Percentiles rank a stretch among this genome's conserved stretches.
These are phyloP conservation scores for Hordeum pubiflorum DNA, from an alignment of 202 grass and related monocot species.

Conservation along the genomic window DNA sequence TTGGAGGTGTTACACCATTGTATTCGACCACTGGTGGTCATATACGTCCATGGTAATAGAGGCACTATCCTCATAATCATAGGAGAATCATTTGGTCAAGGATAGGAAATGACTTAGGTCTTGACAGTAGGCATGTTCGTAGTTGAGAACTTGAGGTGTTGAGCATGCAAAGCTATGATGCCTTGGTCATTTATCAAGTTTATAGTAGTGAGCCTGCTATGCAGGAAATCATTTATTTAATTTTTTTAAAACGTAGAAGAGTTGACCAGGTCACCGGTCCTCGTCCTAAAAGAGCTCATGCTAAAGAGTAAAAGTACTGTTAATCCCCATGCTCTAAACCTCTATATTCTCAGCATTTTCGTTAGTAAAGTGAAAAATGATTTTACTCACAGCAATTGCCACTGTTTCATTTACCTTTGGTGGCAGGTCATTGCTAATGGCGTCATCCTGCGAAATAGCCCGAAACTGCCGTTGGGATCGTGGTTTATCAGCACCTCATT, in stretches of 20 bases:
- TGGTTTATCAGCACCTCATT: not conserved
- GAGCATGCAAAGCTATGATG: not conserved
- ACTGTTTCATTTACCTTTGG: slow-evolving; percentile 13
- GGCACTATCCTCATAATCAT: not conserved
- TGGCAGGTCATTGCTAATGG: slow-evolving; percentile 10
- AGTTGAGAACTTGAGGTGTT: not conserved
- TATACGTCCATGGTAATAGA: not conserved
- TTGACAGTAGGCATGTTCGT: not conserved
- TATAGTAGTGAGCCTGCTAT: not conserved
- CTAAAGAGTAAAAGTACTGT: not conserved
- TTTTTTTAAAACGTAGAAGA: not conserved
- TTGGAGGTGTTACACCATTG: not conserved
- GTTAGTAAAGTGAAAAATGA: not conserved
- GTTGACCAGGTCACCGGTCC: not conserved
- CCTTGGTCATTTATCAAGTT: not conserved
- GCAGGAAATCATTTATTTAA: not conserved
- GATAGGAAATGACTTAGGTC: not conserved
- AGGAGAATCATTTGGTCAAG: not conserved
- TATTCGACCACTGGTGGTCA: not conserved
- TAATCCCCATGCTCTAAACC: not conserved
- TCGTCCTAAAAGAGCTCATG: not conserved
- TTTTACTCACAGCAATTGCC: slow-evolving; percentile 10
- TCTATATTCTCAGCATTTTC: not conserved
- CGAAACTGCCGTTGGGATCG: slow-evolving; percentile 5
- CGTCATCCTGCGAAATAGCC: not conserved